Evolutionary conservation across 2,329 filamentous ascomycete genomes (phyloP).

Genomic region (Paraphoma sp.): DNA sequence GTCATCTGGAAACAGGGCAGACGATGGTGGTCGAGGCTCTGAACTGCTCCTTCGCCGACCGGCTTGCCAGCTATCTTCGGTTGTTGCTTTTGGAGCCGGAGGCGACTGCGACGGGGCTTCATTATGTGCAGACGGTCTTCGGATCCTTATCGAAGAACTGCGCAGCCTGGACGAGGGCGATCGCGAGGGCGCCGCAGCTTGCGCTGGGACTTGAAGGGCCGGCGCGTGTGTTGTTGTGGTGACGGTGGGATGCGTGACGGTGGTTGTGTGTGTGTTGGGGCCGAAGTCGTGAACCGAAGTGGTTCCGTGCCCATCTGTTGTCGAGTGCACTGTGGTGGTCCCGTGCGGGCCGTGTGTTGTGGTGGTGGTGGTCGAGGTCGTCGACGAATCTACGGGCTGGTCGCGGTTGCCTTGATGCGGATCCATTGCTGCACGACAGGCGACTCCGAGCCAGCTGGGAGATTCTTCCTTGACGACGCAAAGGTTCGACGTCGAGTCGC

Average conservation of each 20-base stretch:
- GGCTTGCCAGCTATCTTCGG: slow-evolving; percentile 19
- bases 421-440: slow-evolving; percentile 17
- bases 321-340: slow-evolving; percentile 36
- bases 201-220: slow-evolving; percentile 14
- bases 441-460: slow-evolving; percentile 1
- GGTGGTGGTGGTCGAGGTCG: slow-evolving; percentile 30
- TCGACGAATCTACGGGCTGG: slow-evolving; percentile 19
- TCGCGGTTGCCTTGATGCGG: slow-evolving; percentile 11
- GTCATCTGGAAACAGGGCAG: slow-evolving; percentile 30
- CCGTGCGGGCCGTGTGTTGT: slow-evolving; percentile 34
- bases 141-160: slow-evolving; percentile 37
- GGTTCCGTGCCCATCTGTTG: slow-evolving; percentile 18
- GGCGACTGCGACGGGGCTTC: not conserved
- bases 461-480: slow-evolving; percentile 1
- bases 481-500: not conserved
- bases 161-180: slow-evolving; percentile 22
- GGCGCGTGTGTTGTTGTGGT: slow-evolving; percentile 34
- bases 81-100: slow-evolving; percentile 8
- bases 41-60: slow-evolving; percentile 42
- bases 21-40: slow-evolving; percentile 37
- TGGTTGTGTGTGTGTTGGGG: slow-evolving; percentile 25
- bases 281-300: slow-evolving; percentile 28
- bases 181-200: slow-evolving; percentile 10
- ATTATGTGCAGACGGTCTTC: slow-evolving; percentile 22
- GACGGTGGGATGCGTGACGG: slow-evolving; percentile 34